phyloP scores from a whole-genome alignment of 176 grass and related monocot genomes.

The Neostapfia colusana region DNA sequence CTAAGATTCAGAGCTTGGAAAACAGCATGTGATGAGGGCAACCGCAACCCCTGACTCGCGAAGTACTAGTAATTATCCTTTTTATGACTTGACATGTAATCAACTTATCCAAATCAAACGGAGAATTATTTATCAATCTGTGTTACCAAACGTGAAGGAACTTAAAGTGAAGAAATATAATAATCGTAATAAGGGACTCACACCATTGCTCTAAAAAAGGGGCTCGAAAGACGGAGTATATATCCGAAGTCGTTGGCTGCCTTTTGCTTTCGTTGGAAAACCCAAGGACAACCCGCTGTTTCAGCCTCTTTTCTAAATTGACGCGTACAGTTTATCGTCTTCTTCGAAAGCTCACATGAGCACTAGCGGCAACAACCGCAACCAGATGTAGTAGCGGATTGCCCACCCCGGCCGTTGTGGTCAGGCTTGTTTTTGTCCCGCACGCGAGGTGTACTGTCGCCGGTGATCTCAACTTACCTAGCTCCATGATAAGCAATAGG shows the following conservation, averaged over 20 bases:
- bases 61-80: neutral
- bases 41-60: too few relatives aligned
- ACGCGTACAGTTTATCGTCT: neutral
- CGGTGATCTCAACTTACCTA: constrained; percentile 6
- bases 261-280: too few relatives aligned
- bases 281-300: too few relatives aligned
- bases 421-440: neutral
- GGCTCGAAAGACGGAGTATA: too few relatives aligned
- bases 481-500: neutral
- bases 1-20: neutral
- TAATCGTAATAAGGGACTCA: too few relatives aligned
- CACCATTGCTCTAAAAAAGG: too few relatives aligned
- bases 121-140: too few relatives aligned
- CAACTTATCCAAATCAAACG: too few relatives aligned
- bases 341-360: neutral
- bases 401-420: neutral
- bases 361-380: neutral
- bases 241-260: too few relatives aligned
- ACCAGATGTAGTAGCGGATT: neutral
- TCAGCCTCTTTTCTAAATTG: neutral
- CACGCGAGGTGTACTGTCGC: constrained; percentile 26
- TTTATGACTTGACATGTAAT: too few relatives aligned
- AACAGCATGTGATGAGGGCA: neutral
- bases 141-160: too few relatives aligned
- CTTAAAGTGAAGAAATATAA: too few relatives aligned